Evolutionary conservation across 768 basidiomycete genomes (phyloP).

Genomic region (Suillus spraguei): DNA sequence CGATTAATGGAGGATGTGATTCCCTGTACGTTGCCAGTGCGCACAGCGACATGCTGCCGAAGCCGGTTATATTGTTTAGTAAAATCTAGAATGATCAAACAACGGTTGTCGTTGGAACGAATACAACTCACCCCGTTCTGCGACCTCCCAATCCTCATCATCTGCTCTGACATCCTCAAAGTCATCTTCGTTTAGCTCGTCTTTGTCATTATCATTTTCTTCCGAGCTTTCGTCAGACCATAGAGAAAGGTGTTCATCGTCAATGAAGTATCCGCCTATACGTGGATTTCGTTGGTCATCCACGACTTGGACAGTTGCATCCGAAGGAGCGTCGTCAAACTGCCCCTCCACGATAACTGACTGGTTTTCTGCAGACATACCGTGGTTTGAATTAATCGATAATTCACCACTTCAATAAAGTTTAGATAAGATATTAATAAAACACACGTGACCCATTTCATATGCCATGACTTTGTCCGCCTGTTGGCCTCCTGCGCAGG

Average conservation of each 20-base stretch:
- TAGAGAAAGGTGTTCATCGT: conserved; percentile 36
- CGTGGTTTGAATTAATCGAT: not conserved
- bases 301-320: conserved; percentile 26
- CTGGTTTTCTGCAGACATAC: conserved; percentile 23
- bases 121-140: conserved; percentile 66
- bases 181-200: conserved; percentile 46
- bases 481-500: conserved; percentile 11
- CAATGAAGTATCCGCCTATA: conserved; percentile 46
- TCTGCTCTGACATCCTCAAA: conserved; percentile 68
- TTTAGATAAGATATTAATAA: conserved; percentile 2
- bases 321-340: conserved; percentile 55
- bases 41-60: conserved; percentile 86
- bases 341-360: conserved; percentile 49
- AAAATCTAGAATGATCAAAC: conserved; percentile 66
- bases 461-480: too few relatives aligned
- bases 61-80: conserved; percentile 98
- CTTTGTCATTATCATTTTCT: conserved; percentile 18
- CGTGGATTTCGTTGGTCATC: conserved; percentile 22
- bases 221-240: conserved; percentile 34
- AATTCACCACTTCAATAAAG: not conserved
- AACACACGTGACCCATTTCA: conserved; percentile 4
- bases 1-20: conserved; percentile 53
- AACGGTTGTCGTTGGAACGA: conserved; percentile 1
- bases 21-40: conserved; percentile 69
- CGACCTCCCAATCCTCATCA: conserved; percentile 88